Percentiles rank a stretch among this genome's conserved stretches.
Evolutionary conservation across 2,329 filamentous ascomycete genomes (phyloP).

Genomic region (Arthrobotrys musiformis): DNA sequence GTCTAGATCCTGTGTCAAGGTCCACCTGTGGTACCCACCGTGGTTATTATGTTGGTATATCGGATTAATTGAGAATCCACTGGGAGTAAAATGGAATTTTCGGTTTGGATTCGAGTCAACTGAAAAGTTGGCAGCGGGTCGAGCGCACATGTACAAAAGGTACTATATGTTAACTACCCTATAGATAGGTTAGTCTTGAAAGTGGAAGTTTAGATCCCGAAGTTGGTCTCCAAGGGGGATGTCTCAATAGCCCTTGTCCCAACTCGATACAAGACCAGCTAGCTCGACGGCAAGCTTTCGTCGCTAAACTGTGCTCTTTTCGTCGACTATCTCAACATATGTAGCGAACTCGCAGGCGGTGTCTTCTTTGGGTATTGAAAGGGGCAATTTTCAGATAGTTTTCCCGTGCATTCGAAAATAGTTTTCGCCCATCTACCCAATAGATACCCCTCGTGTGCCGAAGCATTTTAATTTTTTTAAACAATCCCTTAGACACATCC

Average conservation of each 20-base stretch:
- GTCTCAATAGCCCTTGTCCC: constrained; percentile 3
- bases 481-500: not conserved
- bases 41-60: not conserved
- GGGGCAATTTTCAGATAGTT: constrained; percentile 9
- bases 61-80: not conserved
- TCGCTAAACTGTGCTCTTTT: constrained; percentile 8
- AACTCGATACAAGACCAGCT: constrained; percentile 11
- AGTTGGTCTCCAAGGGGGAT: not conserved
- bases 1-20: constrained; percentile 20
- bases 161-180: too few species aligned
- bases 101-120: not conserved
- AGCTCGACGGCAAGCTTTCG: not conserved
- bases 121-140: not conserved
- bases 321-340: constrained; percentile 10
- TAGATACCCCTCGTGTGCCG: too few species aligned
- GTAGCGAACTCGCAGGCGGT: constrained; percentile 28
- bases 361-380: constrained; percentile 28
- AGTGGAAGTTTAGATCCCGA: not conserved
- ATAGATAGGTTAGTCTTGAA: not conserved
- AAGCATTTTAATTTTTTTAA: not conserved
- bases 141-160: not conserved
- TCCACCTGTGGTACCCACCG: too few species aligned
- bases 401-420: not conserved
- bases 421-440: not conserved
- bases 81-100: not conserved